Base-by-base conservation (phyloP, 164 flowering plant species). In the Nymphaea colorata region DNA sequence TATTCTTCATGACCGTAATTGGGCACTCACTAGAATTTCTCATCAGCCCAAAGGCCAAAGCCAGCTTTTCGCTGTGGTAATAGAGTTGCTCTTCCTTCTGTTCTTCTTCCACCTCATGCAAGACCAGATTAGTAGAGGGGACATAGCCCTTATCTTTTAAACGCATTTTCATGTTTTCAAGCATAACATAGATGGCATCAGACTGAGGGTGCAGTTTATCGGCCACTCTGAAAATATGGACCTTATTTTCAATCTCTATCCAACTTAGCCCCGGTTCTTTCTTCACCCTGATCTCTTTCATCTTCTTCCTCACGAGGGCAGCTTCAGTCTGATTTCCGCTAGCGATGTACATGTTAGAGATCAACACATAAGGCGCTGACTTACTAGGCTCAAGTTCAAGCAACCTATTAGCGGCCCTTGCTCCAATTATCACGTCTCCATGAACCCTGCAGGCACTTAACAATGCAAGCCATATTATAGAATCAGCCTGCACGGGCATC, bases 251-350 rank as follows among this genome's bases (percentile, higher is more conserved):
- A 36, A 87, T 68, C 78, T 87, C 90, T 44, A 83, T 82, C 95
- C 96, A 86, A 73, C 97, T 91, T 75, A 91, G 75, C 47, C 97
- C 96, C 11, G 93, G 90, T 59, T 85, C 86, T 72, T 91, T 91
- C 76, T 69, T 85, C 65, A 85, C 88, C 44, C 76, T 76, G 5
- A 65, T 64, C 42, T 76, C 79, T 67, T 62, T 73, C 95, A 91
- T 89, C 70, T 83, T 79, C 73, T 75, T 84, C 73, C 96, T 76
- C 42, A 85, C 45, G 53, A 68, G 55, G 16, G 76, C 82, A 4
- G 93, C 95, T 69, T 82, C 77, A 44, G 42, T 51, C 41, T 77
- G 86, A n/a, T 77, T 77, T 51, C 87, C 84, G n/a, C 65, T 72
- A 16, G 80, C 81, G 70, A 79, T 79, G 71, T 80, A 89, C 67